Conservation (phyloP, 257 asterid genomes). For the Solanum rostratum region DNA sequence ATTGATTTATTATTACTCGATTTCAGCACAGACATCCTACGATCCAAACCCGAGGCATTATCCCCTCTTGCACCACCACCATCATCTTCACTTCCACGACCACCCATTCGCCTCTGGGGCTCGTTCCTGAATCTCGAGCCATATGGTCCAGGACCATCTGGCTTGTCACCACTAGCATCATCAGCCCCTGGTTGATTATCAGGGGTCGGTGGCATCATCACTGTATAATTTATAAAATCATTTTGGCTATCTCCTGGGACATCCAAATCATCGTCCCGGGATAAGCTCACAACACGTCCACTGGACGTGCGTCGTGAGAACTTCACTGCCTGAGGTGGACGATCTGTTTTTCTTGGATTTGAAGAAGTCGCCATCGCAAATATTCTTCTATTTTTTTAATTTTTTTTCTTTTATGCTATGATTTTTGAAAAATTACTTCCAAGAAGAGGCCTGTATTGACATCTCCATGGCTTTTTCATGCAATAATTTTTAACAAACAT, state of each 20-base stretch:
- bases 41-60: slow-evolving; percentile 28
- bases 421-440: not conserved
- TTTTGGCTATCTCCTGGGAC: slow-evolving; percentile 20
- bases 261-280: slow-evolving; percentile 64
- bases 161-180: slow-evolving; percentile 45
- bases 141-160: slow-evolving; percentile 51
- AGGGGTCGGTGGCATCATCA: slow-evolving; percentile 90
- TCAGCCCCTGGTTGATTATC: slow-evolving; percentile 70
- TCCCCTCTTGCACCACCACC: slow-evolving; percentile 4
- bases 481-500: not conserved
- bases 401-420: not conserved
- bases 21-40: slow-evolving; percentile 59
- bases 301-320: slow-evolving; percentile 65
- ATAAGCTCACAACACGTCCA: slow-evolving; percentile 61
- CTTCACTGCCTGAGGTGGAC: slow-evolving; percentile 38
- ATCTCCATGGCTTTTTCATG: not conserved
- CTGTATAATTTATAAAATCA: slow-evolving; percentile 68
- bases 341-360: slow-evolving; percentile 19
- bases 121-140: slow-evolving; percentile 43
- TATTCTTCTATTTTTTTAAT: not conserved
- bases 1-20: slow-evolving; percentile 59
- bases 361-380: slow-evolving; percentile 30
- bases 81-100: slow-evolving; percentile 10
- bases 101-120: slow-evolving; percentile 12
- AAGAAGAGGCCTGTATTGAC: not conserved